A percentile compares a stretch with the other conserved stretches of the same genome.
Evolutionary conservation across 352 stramenopile species (phyloP).

Genomic region (Peronospora belbahrii): DNA sequence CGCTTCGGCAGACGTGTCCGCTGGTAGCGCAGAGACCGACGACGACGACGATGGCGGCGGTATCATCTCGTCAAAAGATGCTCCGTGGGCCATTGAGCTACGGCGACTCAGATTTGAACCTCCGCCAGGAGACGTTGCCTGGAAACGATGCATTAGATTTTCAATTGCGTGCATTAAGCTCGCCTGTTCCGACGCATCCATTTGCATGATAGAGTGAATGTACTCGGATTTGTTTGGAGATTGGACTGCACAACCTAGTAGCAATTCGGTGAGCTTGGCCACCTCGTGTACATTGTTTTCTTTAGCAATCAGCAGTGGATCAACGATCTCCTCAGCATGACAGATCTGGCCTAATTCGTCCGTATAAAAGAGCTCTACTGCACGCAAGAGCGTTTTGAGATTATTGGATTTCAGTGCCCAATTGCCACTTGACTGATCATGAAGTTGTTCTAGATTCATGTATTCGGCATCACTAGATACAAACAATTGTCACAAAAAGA

Average conservation of each 20-base stretch:
- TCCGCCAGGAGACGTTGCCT: constrained; percentile 40
- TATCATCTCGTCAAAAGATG: constrained; percentile 54
- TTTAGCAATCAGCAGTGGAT: constrained; percentile 60
- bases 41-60: constrained; percentile 29
- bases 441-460: constrained; percentile 69
- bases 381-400: constrained; percentile 66
- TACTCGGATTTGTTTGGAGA: constrained; percentile 74
- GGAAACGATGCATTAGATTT: constrained; percentile 74
- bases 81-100: constrained; percentile 23
- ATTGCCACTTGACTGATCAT: constrained; percentile 45
- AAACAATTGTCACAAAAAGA: background rate
- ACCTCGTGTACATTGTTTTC: constrained; percentile 62
- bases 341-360: constrained; percentile 75
- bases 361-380: constrained; percentile 75
- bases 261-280: constrained; percentile 57
- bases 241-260: constrained; percentile 75
- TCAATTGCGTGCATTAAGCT: constrained; percentile 84
- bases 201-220: constrained; percentile 80
- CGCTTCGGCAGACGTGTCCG: constrained; percentile 34
- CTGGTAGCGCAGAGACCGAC: constrained; percentile 23
- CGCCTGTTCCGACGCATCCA: constrained; percentile 66
- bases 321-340: constrained; percentile 59
- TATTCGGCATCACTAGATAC: constrained; percentile 60
- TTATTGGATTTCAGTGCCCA: constrained; percentile 79
- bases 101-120: constrained; percentile 19